These are phyloP conservation scores for Penicillium crystallinum DNA, from an alignment of 495 filamentous ascomycete species.

Conservation along the genomic window DNA sequence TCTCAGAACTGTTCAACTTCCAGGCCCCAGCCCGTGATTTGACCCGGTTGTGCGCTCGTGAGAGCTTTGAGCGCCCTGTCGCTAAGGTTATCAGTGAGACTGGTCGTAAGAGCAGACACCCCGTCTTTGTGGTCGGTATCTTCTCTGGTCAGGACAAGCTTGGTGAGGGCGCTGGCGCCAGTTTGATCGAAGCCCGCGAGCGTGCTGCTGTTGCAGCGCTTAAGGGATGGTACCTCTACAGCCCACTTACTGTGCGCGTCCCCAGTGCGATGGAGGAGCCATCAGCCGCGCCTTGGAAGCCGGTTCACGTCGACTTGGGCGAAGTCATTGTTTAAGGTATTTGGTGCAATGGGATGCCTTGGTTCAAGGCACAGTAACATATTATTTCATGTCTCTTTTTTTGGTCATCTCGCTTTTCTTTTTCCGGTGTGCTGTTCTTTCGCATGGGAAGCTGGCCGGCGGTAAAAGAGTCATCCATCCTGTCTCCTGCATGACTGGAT, in stretches of 20 bases:
- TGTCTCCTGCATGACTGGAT: slow-evolving; percentile 33
- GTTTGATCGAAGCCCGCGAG: slow-evolving; percentile 67
- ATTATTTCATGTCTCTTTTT: slow-evolving; percentile 22
- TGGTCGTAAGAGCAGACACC: slow-evolving; percentile 70
- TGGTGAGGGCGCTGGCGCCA: slow-evolving; percentile 75
- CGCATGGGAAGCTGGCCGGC: slow-evolving; percentile 24
- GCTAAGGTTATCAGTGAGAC: slow-evolving; percentile 86
- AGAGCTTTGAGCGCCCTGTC: slow-evolving; percentile 83
- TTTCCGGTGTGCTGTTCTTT: slow-evolving; percentile 25
- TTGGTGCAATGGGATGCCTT: slow-evolving; percentile 7
- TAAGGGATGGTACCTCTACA: slow-evolving; percentile 95
- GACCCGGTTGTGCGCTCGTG: slow-evolving; percentile 69
- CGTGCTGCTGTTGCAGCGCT: slow-evolving; percentile 77
- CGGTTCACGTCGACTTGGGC: slow-evolving; percentile 81
- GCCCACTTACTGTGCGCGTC: slow-evolving; percentile 62
- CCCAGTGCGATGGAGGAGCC: slow-evolving; percentile 76
- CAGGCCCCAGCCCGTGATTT: slow-evolving; percentile 76
- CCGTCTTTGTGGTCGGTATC: slow-evolving; percentile 93
- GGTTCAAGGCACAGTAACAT: slow-evolving; percentile 19
- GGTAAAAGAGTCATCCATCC: slow-evolving; percentile 20
- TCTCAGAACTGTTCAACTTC: slow-evolving; percentile 76
- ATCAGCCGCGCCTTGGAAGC: slow-evolving; percentile 63
- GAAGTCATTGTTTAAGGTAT: slow-evolving; percentile 70
- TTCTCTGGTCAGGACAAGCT: slow-evolving; percentile 84
- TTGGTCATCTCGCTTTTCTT: slow-evolving; percentile 20